Percentiles rank a stretch among this genome's conserved stretches.
Conservation (phyloP, 306 rosid species). For the Myrica gale region DNA sequence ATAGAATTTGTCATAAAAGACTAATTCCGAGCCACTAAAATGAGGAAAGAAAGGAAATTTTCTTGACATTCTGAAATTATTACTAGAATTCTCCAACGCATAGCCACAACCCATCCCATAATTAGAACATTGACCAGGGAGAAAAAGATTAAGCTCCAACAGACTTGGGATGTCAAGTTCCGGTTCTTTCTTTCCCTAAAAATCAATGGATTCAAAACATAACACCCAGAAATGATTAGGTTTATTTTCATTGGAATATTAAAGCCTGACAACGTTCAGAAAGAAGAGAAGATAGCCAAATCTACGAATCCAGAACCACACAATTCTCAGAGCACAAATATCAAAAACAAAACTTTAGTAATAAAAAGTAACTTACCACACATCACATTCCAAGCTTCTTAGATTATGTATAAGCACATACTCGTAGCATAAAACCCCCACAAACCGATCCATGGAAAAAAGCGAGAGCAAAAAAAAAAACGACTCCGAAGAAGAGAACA, state of each 20-base stretch:
- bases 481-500: background rate
- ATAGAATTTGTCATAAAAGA: background rate
- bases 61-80: background rate
- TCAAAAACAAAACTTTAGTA: background rate
- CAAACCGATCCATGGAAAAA: background rate
- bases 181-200: no score
- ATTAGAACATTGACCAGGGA: constrained; percentile 10
- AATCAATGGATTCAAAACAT: background rate
- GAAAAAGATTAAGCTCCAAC: background rate
- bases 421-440: background rate
- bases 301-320: background rate
- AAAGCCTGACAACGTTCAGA: background rate
- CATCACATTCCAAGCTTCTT: background rate
- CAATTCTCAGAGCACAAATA: background rate
- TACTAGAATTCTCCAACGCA: background rate
- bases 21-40: background rate
- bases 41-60: background rate
- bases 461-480: no score
- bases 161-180: no score
- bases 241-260: background rate
- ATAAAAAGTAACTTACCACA: background rate
- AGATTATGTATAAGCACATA: background rate
- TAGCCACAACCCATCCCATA: background rate
- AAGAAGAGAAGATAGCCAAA: background rate
- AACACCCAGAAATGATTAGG: background rate